Evolutionary conservation across 345 rosid genomes (phyloP).

Genomic region (Gossypium turneri): DNA sequence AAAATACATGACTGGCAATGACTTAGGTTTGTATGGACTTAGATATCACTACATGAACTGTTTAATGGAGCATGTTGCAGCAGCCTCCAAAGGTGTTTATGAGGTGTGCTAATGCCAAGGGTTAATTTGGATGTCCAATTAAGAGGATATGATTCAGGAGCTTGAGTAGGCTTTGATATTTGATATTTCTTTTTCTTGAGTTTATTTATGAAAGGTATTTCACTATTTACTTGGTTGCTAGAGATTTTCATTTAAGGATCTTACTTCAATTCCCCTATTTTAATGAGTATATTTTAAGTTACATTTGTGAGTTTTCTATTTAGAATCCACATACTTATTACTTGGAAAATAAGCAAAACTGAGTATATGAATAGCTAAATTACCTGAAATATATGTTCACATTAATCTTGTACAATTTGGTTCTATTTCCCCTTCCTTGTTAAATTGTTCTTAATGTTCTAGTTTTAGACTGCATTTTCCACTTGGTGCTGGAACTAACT

Average conservation of each 20-base stretch:
- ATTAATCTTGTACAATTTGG: neutral
- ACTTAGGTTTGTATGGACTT: neutral
- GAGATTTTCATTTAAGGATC: neutral
- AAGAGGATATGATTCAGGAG: neutral
- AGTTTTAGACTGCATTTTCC: conserved; percentile 4
- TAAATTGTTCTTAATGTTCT: neutral
- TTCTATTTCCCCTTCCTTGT: conserved; percentile 7
- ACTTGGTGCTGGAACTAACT: conserved; percentile 3
- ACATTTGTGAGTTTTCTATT: neutral
- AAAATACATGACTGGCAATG: neutral
- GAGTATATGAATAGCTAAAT: neutral
- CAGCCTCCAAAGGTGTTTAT: neutral
- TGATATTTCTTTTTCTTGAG: neutral
- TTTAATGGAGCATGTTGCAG: neutral
- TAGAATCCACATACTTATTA: neutral
- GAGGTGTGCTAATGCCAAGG: neutral
- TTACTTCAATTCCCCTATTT: neutral
- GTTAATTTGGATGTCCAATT: neutral
- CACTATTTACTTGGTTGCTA: neutral
- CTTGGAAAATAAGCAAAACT: neutral
- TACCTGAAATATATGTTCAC: neutral
- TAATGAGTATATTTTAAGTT: neutral
- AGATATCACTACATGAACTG: neutral
- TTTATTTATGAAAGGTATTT: neutral
- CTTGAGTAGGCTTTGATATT: neutral